Percentiles rank a stretch among this genome's conserved stretches.
Evolutionary conservation across 2,329 filamentous ascomycete genomes (phyloP).

Genomic region (Amphichorda felina): DNA sequence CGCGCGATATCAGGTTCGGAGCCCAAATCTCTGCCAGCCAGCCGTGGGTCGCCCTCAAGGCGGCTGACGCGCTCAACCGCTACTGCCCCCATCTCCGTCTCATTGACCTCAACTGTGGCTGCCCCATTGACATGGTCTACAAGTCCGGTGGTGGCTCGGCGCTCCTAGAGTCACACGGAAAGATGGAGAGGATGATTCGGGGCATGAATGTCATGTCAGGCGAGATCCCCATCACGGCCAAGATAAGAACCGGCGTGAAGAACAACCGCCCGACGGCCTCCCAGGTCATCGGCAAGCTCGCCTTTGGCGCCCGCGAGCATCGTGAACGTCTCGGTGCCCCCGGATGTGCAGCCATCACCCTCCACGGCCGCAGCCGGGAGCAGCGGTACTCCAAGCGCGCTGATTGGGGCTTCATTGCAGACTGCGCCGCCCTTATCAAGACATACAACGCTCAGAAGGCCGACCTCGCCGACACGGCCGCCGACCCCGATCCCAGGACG

Average conservation of each 20-base stretch:
- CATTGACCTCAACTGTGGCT: constrained; percentile 94
- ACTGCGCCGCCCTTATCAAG: constrained; percentile 77
- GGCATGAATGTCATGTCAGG: constrained; percentile 93
- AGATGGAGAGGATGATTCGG: constrained; percentile 86
- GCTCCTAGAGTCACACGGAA: constrained; percentile 75
- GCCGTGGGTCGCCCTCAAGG: constrained; percentile 81
- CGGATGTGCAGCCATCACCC: constrained; percentile 87
- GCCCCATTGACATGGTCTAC: constrained; percentile 90
- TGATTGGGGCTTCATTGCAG: constrained; percentile 92
- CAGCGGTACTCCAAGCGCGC: constrained; percentile 86
- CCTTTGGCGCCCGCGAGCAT: constrained; percentile 66
- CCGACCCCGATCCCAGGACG: constrained; percentile 64
- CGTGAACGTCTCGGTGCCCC: constrained; percentile 59
- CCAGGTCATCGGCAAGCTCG: constrained; percentile 71
- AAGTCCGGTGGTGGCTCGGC: constrained; percentile 81
- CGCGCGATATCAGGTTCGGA: constrained; percentile 77
- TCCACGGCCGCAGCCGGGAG: constrained; percentile 87
- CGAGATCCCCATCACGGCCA: constrained; percentile 84
- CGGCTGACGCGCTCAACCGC: constrained; percentile 67
- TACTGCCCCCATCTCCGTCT: constrained; percentile 76
- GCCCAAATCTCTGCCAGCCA: constrained; percentile 89
- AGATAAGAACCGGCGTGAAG: constrained; percentile 85
- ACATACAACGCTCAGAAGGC: constrained; percentile 61
- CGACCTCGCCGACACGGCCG: constrained; percentile 59
- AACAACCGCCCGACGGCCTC: constrained; percentile 69